phyloP scores from a whole-genome alignment of 2,329 filamentous ascomycete species.

The Phyllosticta citribraziliensis region DNA sequence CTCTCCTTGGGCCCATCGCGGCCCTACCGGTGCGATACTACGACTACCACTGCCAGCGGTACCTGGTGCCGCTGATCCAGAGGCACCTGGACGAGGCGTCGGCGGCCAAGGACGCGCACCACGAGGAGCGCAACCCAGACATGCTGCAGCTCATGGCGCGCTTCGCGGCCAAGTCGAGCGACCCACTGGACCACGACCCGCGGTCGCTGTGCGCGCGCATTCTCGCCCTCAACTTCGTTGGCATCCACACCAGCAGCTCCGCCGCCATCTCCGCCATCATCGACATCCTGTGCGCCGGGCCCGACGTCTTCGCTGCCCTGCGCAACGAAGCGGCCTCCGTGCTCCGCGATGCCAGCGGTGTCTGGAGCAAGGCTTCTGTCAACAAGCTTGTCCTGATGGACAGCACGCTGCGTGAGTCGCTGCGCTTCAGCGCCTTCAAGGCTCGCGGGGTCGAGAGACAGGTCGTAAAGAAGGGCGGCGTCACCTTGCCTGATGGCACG shows the following conservation, averaged over 20 bases:
- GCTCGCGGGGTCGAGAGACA: conserved; percentile 39
- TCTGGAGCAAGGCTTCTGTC: conserved; percentile 40
- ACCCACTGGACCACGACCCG: not conserved
- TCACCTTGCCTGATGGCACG: not conserved
- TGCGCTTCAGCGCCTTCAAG: conserved; percentile 40
- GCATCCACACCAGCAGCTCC: not conserved
- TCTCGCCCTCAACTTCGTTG: conserved; percentile 4
- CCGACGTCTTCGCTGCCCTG: conserved; percentile 21
- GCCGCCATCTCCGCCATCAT: not conserved
- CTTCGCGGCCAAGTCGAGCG: not conserved
- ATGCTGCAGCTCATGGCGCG: conserved; percentile 1
- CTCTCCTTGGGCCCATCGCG: not conserved
- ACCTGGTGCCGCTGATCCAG: not conserved
- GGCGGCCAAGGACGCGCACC: not conserved
- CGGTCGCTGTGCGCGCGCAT: not conserved
- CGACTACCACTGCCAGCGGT: not conserved
- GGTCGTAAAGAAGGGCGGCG: conserved; percentile 22
- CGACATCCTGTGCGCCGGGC: conserved; percentile 16
- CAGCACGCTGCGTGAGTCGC: conserved; percentile 45
- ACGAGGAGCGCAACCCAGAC: not conserved
- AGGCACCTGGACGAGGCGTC: not conserved
- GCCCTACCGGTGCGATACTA: not conserved
- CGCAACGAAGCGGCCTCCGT: conserved; percentile 34
- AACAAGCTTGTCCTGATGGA: conserved; percentile 38
- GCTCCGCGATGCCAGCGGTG: conserved; percentile 24